Evolutionary conservation across 78 protist genomes (phyloP), one percentile per base, ranked within the genome.

Genomic region (Dictyostelium purpureum): DNA sequence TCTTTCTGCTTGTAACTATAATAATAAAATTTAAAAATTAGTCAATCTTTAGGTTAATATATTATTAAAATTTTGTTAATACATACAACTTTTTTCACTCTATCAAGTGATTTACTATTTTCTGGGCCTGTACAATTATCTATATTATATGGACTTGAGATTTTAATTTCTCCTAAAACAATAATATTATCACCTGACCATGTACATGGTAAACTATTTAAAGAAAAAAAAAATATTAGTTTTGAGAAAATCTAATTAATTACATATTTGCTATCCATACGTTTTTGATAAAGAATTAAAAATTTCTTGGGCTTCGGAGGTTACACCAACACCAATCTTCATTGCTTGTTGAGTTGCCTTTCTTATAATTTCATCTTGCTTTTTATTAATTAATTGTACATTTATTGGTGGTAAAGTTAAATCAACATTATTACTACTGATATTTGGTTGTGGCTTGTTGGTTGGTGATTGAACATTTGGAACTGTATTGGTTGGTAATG

Each of bases 241-340:
- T 5, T 16, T 56, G 52, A 3, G 52, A 10, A 33, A 6, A 3
- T 16, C 18, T 76, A 35, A 21, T 52, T 16, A 47, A 14, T 45
- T n/a, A 52, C n/a, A n/a, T n/a, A n/a, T n/a, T n/a, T 51, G 16
- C 28, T 18, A 47, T 11, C 42, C 89, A 54, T 70, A 83, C 90
- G 92, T 73, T 47, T 61, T 85, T 21, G 82, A 73, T 14, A 85
- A 19, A 21, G 82, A 57, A 74, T 74, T 71, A 73, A 85, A 85
- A n/a, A 85, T 73, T 61, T 85, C 92, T 85, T 85, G 92, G 31
- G 92, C 92, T 54, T 85, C 92, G 7, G 45, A 26, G 18, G 92
- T 73, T 1, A 85, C 92, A 59, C 92, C 92, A 31, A 59, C 40
- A 45, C 82, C 82, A 59, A 85, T 85, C 54, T 73, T 85, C 33